phyloP scores from a whole-genome alignment of 169 alveolate species.

The Eimeria falciformis region DNA sequence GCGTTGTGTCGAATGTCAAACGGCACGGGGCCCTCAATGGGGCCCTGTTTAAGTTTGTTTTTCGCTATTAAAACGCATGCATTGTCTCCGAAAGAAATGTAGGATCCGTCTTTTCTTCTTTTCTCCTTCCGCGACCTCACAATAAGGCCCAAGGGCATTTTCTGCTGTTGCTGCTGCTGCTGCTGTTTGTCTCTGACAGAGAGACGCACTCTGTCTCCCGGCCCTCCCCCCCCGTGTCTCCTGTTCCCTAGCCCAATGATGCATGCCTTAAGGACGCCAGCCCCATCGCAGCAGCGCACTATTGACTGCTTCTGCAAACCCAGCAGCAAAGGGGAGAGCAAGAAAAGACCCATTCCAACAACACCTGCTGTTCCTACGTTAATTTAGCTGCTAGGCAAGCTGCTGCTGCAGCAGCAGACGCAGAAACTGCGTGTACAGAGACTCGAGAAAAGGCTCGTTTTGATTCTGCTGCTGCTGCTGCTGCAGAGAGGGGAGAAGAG shows the following conservation, averaged over 20 bases:
- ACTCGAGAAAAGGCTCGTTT: background rate
- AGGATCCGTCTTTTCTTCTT: conserved; percentile 81
- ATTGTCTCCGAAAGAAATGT: conserved; percentile 82
- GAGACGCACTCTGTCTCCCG: conserved; percentile 81
- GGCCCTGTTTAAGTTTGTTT: conserved; percentile 79
- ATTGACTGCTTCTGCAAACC: conserved; percentile 84
- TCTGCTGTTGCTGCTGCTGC: conserved; percentile 73
- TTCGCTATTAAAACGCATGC: conserved; percentile 80
- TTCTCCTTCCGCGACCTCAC: conserved; percentile 79
- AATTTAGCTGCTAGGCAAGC: background rate
- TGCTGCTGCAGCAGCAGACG: conserved; percentile 27
- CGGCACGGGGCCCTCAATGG: conserved; percentile 83
- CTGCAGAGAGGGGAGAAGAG: background rate
- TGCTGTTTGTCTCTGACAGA: conserved; percentile 78
- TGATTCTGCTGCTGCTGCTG: background rate
- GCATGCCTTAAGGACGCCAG: conserved; percentile 83
- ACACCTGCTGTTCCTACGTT: conserved; percentile 11
- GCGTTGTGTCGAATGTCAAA: conserved; percentile 82
- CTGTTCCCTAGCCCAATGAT: conserved; percentile 81
- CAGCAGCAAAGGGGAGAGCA: conserved; percentile 59
- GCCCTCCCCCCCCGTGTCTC: conserved; percentile 81
- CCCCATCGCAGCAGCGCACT: conserved; percentile 84
- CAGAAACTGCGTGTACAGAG: background rate
- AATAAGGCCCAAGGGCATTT: conserved; percentile 83
- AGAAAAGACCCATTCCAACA: conserved; percentile 17